Conservation (phyloP, 768 basidiomycete genomes). For the Mycena polygramma region DNA sequence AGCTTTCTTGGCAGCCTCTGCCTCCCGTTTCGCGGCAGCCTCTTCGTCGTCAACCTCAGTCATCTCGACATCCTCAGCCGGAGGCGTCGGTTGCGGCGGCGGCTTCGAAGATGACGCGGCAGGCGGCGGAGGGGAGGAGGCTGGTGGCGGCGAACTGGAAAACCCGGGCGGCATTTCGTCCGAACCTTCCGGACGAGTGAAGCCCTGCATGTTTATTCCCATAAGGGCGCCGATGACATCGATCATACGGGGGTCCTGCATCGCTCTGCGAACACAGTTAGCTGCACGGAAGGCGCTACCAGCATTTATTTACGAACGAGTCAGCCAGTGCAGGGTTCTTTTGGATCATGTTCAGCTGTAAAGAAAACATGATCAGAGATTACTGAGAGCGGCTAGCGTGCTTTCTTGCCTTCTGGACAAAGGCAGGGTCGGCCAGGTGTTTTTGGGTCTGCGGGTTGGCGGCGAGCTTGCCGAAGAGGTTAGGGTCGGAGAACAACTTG, state of each 20-base stretch:
- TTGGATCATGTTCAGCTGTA: constrained; percentile 75
- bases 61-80: constrained; percentile 75
- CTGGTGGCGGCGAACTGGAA: constrained; percentile 48
- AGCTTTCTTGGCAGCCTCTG: constrained; percentile 82
- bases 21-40: constrained; percentile 79
- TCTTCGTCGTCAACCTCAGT: constrained; percentile 78
- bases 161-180: constrained; percentile 80
- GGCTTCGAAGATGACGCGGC: constrained; percentile 62
- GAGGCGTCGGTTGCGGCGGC: constrained; percentile 45
- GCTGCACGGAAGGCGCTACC: constrained; percentile 11
- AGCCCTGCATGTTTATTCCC: constrained; percentile 93
- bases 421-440: constrained; percentile 85
- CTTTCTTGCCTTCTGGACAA: constrained; percentile 73
- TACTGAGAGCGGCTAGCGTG: constrained; percentile 18
- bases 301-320: constrained; percentile 52
- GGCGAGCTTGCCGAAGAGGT: constrained; percentile 85
- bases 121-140: constrained; percentile 55
- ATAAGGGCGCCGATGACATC: constrained; percentile 93
- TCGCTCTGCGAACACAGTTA: constrained; percentile 53
- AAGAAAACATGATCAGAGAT: constrained; percentile 24
- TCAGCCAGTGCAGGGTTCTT: constrained; percentile 76
- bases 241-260: constrained; percentile 93
- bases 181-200: constrained; percentile 87
- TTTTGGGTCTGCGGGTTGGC: constrained; percentile 88
- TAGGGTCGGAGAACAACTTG: constrained; percentile 88